These are phyloP conservation scores for Hygrophoropsis aurantiaca DNA, from an alignment of 768 basidiomycete genomes.

Conservation along the genomic window DNA sequence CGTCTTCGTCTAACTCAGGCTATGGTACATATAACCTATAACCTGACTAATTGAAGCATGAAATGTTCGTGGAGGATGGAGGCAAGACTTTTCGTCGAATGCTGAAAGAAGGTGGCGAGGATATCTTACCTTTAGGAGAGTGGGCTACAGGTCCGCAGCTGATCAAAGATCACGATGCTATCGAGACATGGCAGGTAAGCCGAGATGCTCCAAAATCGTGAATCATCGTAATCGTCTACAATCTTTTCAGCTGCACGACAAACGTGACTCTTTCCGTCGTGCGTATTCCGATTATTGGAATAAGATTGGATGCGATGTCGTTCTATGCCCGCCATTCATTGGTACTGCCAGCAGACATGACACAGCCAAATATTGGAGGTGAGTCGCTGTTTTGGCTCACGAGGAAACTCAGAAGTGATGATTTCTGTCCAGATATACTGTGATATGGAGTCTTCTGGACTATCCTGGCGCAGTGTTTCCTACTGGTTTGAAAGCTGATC, in stretches of 20 bases:
- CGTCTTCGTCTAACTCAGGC: background rate
- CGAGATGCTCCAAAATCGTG: background rate
- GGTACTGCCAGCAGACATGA: constrained; percentile 35
- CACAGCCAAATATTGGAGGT: constrained; percentile 34
- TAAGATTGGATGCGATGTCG: constrained; percentile 32
- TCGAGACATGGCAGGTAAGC: constrained; percentile 22
- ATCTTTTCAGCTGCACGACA: constrained; percentile 20
- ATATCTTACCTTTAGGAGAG: constrained; percentile 25
- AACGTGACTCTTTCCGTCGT: constrained; percentile 29
- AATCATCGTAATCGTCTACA: constrained; percentile 7
- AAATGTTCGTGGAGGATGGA: constrained; percentile 33
- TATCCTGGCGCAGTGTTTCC: constrained; percentile 39
- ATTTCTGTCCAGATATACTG: constrained; percentile 31
- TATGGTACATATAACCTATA: background rate
- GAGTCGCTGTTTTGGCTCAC: constrained; percentile 3
- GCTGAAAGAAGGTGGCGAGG: constrained; percentile 19
- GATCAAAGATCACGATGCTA: constrained; percentile 16
- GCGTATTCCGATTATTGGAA: constrained; percentile 33
- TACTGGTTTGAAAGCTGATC: constrained; percentile 19
- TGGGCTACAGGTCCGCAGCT: constrained; percentile 26
- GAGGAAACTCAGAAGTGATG: constrained; percentile 10
- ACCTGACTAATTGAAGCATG: constrained; percentile 15
- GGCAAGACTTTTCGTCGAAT: constrained; percentile 14
- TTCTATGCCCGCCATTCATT: constrained; percentile 33
- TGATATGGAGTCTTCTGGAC: constrained; percentile 37